Conservation (phyloP, 148 eudicot genomes). For the Silene latifolia region DNA sequence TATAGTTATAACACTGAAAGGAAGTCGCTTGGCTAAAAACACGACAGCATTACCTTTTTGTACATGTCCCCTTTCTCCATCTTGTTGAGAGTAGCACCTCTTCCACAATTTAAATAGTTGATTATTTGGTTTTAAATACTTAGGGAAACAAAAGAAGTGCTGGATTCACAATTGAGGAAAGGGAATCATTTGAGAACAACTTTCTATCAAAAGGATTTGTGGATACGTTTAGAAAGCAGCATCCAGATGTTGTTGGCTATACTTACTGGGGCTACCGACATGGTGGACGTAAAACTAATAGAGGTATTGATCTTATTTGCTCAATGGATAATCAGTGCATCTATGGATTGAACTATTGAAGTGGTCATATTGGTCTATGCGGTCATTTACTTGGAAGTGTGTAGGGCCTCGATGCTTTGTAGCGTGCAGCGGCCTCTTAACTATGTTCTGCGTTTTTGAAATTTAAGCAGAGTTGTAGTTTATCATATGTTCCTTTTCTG, state of each 20-base stretch:
- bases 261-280: constrained; percentile 96
- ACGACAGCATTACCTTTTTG: too few species aligned
- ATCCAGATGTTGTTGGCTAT: constrained; percentile 83
- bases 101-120: not conserved
- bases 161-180: constrained; percentile 92
- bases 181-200: constrained; percentile 72
- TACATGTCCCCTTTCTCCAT: not conserved
- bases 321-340: not conserved
- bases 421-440: too few species aligned
- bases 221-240: constrained; percentile 86
- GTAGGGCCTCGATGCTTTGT: too few species aligned
- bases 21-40: too few species aligned
- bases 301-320: constrained; percentile 35
- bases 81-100: not conserved
- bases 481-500: too few species aligned
- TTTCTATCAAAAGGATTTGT: constrained; percentile 74
- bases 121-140: constrained; percentile 4
- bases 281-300: constrained; percentile 81
- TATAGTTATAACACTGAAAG: too few species aligned
- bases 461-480: too few species aligned
- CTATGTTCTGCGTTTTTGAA: too few species aligned
- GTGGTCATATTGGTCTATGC: not conserved
- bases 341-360: not conserved
- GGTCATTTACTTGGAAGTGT: too few species aligned
- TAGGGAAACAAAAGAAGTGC: constrained; percentile 97